phyloP scores from a whole-genome alignment of 257 asterid species.

The Nicotiana paniculata region DNA sequence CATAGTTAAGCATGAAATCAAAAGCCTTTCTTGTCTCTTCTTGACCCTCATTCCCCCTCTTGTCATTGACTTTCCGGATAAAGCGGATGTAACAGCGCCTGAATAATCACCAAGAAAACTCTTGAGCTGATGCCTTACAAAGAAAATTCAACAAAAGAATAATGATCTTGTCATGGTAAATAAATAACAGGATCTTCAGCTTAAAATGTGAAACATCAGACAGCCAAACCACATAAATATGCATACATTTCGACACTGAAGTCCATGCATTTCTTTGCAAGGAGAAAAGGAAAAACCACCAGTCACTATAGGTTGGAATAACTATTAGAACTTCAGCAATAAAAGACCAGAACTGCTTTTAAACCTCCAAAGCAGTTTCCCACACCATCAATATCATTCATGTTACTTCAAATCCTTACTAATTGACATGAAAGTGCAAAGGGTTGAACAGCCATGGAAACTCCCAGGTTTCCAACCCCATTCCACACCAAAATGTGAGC shows the following conservation, averaged over 20 bases:
- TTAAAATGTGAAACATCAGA: neutral
- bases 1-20: constrained; percentile 88
- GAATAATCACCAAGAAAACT: constrained; percentile 12
- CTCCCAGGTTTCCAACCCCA: neutral
- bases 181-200: neutral
- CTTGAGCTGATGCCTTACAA: constrained; percentile 7
- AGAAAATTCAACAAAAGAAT: neutral
- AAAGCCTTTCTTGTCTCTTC: constrained; percentile 94
- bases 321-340: neutral
- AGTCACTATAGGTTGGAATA: neutral
- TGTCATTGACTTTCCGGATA: constrained; percentile 79
- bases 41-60: constrained; percentile 81
- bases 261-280: neutral
- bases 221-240: neutral
- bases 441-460: neutral
- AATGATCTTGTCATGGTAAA: constrained; percentile 1
- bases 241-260: neutral
- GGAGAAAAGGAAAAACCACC: neutral
- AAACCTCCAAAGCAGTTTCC: neutral
- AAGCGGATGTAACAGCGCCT: constrained; percentile 97
- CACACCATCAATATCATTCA: neutral
- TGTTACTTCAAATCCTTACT: neutral
- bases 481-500: neutral
- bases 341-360: neutral
- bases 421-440: neutral